phyloP scores from a whole-genome alignment of 202 grass and related monocot species.

The Panicum virgatum region DNA sequence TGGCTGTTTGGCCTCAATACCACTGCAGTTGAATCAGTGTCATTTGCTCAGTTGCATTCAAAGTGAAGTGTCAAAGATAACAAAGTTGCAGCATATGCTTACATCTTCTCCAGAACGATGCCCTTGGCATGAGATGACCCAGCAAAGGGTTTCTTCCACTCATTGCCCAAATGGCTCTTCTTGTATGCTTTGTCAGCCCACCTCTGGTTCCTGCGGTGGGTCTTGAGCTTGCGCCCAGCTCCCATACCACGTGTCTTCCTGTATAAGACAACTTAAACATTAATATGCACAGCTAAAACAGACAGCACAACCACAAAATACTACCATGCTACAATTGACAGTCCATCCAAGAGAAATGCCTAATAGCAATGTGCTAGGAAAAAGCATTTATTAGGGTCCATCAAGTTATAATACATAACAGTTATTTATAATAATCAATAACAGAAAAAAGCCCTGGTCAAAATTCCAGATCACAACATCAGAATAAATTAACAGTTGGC shows the following conservation, averaged over 20 bases:
- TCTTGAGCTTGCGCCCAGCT: conserved; percentile 77
- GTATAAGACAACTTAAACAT: not conserved
- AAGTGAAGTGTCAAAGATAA: not conserved
- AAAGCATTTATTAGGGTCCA: not conserved
- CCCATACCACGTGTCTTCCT: conserved; percentile 85
- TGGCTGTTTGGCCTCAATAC: conserved; percentile 78
- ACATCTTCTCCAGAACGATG: conserved; percentile 78
- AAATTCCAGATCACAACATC: not conserved
- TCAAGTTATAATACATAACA: not conserved
- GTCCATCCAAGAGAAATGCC: not conserved
- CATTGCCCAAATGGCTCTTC: conserved; percentile 84
- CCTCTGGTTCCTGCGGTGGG: conserved; percentile 81
- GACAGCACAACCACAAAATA: not conserved
- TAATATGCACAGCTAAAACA: not conserved
- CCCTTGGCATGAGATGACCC: conserved; percentile 82
- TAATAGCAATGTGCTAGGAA: not conserved
- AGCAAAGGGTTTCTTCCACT: conserved; percentile 88
- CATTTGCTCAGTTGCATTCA: not conserved
- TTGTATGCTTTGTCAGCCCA: conserved; percentile 88
- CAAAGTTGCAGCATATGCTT: not conserved
- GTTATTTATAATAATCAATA: no score
- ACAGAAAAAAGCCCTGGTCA: not conserved
- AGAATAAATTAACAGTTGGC: not conserved
- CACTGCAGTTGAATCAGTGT: conserved; percentile 39
- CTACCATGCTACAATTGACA: not conserved